Percentiles rank a stretch among this genome's conserved stretches.
Evolutionary conservation across 2,329 filamentous ascomycete genomes (phyloP).

Genomic region (Chlorencoelia australis): DNA sequence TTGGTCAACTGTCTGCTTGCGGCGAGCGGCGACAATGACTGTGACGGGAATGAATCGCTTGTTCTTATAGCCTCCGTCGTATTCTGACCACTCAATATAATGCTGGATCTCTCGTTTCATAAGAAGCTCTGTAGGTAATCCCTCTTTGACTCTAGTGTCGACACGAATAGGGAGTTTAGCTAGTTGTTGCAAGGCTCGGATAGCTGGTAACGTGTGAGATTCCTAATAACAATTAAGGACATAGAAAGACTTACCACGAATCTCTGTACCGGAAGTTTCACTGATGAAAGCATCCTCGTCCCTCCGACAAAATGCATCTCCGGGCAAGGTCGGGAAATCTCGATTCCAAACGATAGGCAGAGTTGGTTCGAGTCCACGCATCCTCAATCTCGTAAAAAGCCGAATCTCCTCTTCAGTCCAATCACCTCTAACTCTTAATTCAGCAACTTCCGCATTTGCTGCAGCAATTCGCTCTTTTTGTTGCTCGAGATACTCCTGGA

Average conservation of each 20-base stretch:
- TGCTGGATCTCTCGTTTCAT: conserved; percentile 22
- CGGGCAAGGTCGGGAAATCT: conserved; percentile 25
- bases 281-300: conserved; percentile 21
- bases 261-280: conserved; percentile 13
- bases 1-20: conserved; percentile 12
- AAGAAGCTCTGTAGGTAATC: conserved; percentile 15
- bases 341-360: conserved; percentile 21
- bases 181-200: conserved; percentile 21
- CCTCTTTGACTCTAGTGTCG: conserved; percentile 18
- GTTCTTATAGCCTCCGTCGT: conserved; percentile 24
- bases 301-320: conserved; percentile 19
- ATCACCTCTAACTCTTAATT: conserved; percentile 16
- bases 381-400: conserved; percentile 22
- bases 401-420: conserved; percentile 25
- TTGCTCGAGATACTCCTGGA: conserved; percentile 21
- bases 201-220: conserved; percentile 14
- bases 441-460: conserved; percentile 18
- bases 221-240: background rate
- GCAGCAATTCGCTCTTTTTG: conserved; percentile 19
- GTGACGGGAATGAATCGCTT: conserved; percentile 23
- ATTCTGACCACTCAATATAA: conserved; percentile 27
- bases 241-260: conserved; percentile 17
- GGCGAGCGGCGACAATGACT: conserved; percentile 12
- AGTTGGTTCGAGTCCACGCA: conserved; percentile 24
- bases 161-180: conserved; percentile 13